phyloP scores from a whole-genome alignment of 139 green algal genomes.

The Chlamydomonas schloesseri region DNA sequence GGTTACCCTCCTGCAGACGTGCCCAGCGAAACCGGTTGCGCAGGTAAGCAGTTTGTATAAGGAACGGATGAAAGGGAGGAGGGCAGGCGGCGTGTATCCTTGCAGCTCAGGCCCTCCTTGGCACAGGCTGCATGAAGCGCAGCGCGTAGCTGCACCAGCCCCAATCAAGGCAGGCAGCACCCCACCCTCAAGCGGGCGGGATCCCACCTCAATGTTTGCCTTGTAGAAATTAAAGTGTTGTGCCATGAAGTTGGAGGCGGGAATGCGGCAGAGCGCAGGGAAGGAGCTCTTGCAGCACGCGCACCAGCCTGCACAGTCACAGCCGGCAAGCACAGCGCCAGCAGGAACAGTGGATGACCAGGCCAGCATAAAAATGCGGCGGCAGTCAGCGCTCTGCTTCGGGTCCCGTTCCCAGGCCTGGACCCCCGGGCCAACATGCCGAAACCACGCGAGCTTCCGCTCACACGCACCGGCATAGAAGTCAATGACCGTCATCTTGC shows the following conservation, averaged over 20 bases:
- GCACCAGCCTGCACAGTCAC: slow-evolving; percentile 19
- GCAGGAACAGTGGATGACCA: background rate
- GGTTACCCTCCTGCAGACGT: background rate
- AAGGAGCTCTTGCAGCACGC: slow-evolving; percentile 44
- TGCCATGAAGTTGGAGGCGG: background rate
- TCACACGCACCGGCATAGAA: slow-evolving; percentile 20
- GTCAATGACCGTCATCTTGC: slow-evolving; percentile 21
- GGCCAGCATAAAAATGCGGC: too few species aligned
- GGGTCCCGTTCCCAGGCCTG: background rate
- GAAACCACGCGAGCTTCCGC: too few species aligned
- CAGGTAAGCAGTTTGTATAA: too few species aligned
- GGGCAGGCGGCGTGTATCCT: too few species aligned
- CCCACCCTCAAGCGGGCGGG: too few species aligned
- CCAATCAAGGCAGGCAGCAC: too few species aligned
- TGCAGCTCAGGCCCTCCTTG: too few species aligned
- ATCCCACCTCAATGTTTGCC: background rate
- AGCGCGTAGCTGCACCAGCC: too few species aligned
- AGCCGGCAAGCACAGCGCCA: background rate
- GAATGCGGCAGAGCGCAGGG: slow-evolving; percentile 29
- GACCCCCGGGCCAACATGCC: background rate
- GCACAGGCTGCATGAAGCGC: too few species aligned
- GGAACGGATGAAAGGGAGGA: too few species aligned
- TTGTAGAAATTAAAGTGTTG: slow-evolving; percentile 38
- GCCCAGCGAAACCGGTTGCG: background rate
- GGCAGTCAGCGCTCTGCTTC: background rate